Percentiles rank a stretch among this genome's conserved stretches.
These are phyloP conservation scores for Quercus aquifolioides DNA, from an alignment of 306 rosid species.

Conservation along the genomic window DNA sequence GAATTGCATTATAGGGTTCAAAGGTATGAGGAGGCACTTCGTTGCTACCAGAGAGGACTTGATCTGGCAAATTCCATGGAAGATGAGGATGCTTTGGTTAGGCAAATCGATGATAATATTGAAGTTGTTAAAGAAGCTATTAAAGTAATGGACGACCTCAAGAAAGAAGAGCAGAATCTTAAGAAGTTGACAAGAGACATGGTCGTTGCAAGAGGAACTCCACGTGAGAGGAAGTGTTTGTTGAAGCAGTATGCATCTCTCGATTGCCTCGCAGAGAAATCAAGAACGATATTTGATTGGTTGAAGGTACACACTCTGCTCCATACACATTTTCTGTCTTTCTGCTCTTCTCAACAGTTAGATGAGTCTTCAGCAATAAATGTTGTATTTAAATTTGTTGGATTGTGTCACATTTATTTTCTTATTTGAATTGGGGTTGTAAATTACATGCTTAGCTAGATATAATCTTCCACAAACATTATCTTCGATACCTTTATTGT, in stretches of 20 bases:
- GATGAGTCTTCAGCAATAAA: background rate
- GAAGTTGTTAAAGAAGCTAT: slow-evolving; percentile 40
- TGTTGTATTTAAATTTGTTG: background rate
- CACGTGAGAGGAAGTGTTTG: slow-evolving; percentile 57
- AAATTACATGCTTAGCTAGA: background rate
- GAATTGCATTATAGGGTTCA: slow-evolving; percentile 70
- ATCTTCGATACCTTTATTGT: background rate
- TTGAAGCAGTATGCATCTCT: slow-evolving; percentile 49
- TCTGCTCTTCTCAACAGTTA: slow-evolving; percentile 9
- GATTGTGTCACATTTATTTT: background rate
- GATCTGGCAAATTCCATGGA: slow-evolving; percentile 63
- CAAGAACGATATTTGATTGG: slow-evolving; percentile 61
- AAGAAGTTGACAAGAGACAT: slow-evolving; percentile 67
- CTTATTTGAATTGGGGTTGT: background rate
- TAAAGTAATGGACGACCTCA: slow-evolving; percentile 54
- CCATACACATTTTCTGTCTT: background rate
- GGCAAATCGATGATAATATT: slow-evolving; percentile 66
- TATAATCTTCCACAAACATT: background rate
- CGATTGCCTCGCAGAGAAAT: slow-evolving; percentile 61
- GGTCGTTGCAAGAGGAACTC: slow-evolving; percentile 55
- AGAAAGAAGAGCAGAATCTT: slow-evolving; percentile 65
- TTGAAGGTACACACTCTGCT: slow-evolving; percentile 47
- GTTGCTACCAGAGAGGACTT: slow-evolving; percentile 60
- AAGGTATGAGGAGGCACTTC: slow-evolving; percentile 62
- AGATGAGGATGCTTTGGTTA: slow-evolving; percentile 70